Evolutionary conservation across 495 filamentous ascomycete species (phyloP), one percentile per base, ranked within the genome.

Genomic region (Xylaria grammica): DNA sequence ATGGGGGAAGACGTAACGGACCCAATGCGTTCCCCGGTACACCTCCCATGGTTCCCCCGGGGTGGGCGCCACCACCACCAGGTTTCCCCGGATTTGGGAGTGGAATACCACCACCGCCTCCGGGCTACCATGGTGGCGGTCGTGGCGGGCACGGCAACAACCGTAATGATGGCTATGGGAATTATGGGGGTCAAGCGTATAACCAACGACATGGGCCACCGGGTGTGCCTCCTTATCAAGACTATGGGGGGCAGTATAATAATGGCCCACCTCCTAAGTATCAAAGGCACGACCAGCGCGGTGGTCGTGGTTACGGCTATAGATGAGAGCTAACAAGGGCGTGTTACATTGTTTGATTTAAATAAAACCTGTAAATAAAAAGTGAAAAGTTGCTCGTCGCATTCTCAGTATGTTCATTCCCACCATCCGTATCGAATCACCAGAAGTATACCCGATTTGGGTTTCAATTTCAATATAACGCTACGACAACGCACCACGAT

Each of bases 81-180:
- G 80, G 81, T 20, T 70, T 68, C 27, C 73, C 74, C 6, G 78
- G 80, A 24, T 84, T 82, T 59, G 79, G 73, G 6, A 69, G 72
- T 52, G 79, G 81, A 15, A 42, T 68, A 32, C 77, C 81, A 17
- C 82, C 82, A 7, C 82, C 81, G 7, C 80, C 80, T n/a, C 75
- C 77, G 6, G 64, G 67, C 13, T 67, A 72, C 51, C 63, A 68
- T 24, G 69, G 69, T 3, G 65, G 69, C 50, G 62, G 67, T 29
- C 68, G 71, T 17, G 74, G 73, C 45, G 69, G 67, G 26, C 71
- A 75, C 40, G 67, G 67, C 20, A 74, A 65, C 54, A 67, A 70
- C 24, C 70, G 75, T 66, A 67, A 65, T 27, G 65, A 67, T 34
- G 62, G 72, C 26, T 27, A 68, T 20, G 68, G 72, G 9, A 63